These are phyloP conservation scores for Lentinula sp. DNA, from an alignment of 768 basidiomycete genomes.

Conservation along the genomic window DNA sequence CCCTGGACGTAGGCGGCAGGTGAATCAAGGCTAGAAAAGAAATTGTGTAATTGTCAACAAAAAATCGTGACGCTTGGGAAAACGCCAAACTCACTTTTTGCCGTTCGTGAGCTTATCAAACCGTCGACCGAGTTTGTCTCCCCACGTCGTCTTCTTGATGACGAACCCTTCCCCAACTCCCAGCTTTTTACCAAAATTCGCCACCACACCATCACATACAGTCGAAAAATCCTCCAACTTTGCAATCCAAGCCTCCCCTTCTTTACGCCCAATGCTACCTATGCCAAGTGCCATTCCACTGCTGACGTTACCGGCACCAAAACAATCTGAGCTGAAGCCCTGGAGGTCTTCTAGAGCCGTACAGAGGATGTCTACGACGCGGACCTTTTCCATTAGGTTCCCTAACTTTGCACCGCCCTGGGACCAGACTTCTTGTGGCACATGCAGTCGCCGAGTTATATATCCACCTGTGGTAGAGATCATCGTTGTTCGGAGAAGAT, in stretches of 20 bases:
- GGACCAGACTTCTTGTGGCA: constrained; percentile 88
- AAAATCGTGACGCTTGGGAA: background rate
- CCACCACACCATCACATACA: constrained; percentile 74
- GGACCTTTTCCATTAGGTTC: constrained; percentile 80
- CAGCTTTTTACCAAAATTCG: constrained; percentile 81
- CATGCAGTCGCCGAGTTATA: constrained; percentile 78
- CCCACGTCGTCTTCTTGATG: constrained; percentile 76
- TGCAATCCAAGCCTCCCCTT: constrained; percentile 71
- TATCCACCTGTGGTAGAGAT: constrained; percentile 78
- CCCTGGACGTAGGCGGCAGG: constrained; percentile 79
- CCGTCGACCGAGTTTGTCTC: constrained; percentile 65
- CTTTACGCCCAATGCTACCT: constrained; percentile 68
- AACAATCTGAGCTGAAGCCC: constrained; percentile 61
- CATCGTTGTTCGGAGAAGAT: constrained; percentile 73
- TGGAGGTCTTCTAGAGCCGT: constrained; percentile 78
- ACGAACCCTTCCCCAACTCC: constrained; percentile 86
- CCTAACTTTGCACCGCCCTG: constrained; percentile 82
- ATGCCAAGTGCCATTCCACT: constrained; percentile 71
- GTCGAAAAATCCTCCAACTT: constrained; percentile 78
- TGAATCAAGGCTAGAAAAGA: constrained; percentile 66
- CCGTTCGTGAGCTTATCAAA: constrained; percentile 84
- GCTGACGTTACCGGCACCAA: constrained; percentile 75
- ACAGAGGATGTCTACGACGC: constrained; percentile 74
- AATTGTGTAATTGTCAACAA: background rate
- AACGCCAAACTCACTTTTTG: constrained; percentile 60